A percentile compares a stretch with the other conserved stretches of the same genome.
These are phyloP conservation scores for Cucurbita argyrosperma DNA, from an alignment of 306 rosid species.

Conservation along the genomic window DNA sequence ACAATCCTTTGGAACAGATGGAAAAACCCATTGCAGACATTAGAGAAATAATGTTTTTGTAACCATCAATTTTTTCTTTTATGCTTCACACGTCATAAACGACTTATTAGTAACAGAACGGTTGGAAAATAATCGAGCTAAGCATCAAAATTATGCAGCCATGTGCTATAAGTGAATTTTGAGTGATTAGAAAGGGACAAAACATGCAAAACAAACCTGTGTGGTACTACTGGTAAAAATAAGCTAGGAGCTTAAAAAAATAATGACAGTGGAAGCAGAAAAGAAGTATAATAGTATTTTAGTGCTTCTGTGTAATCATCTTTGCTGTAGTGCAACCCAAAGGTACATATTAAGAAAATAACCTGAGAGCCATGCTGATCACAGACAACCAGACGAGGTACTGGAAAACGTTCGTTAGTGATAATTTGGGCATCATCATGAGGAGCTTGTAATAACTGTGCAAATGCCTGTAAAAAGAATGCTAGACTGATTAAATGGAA, in stretches of 20 bases:
- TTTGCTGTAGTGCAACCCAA: background rate
- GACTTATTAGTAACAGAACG: background rate
- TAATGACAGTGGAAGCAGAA: background rate
- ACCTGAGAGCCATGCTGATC: constrained; percentile 99
- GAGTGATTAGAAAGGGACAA: background rate
- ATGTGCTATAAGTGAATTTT: background rate
- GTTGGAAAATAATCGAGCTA: background rate
- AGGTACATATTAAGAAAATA: constrained; percentile 7
- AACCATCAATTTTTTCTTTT: background rate
- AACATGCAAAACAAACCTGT: background rate
- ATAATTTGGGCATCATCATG: constrained; percentile 57
- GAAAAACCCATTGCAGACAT: background rate
- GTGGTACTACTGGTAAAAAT: background rate
- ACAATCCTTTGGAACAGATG: background rate
- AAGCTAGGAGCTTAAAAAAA: background rate
- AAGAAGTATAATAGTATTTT: background rate
- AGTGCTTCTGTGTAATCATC: background rate
- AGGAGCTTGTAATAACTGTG: constrained; percentile 66
- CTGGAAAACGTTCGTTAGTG: constrained; percentile 72
- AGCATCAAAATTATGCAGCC: background rate
- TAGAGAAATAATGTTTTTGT: background rate
- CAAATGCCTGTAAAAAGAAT: constrained; percentile 58
- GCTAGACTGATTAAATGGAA: background rate
- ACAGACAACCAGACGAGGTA: constrained; percentile 89
- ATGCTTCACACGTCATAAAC: background rate